A percentile compares a stretch with the other conserved stretches of the same genome.
These are phyloP conservation scores for Phytopythium boreale DNA, from an alignment of 352 stramenopile species.

Conservation along the genomic window DNA sequence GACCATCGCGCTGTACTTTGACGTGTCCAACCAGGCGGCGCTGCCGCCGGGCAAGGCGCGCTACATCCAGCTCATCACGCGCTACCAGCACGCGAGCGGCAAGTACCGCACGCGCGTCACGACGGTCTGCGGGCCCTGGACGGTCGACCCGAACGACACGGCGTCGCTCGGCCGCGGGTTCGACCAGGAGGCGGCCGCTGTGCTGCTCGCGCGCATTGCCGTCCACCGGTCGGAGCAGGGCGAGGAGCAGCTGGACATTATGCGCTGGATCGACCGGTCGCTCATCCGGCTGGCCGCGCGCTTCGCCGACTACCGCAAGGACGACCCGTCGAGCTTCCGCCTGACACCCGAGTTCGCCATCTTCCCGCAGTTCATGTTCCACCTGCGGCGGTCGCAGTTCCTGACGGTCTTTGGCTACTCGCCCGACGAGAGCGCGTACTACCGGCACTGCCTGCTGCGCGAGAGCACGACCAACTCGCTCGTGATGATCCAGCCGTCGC, in stretches of 20 bases:
- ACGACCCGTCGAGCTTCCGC: slow-evolving; percentile 96
- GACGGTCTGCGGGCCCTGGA: slow-evolving; percentile 96
- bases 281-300: slow-evolving; percentile 98
- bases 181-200: slow-evolving; percentile 98
- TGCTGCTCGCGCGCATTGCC: slow-evolving; percentile 93
- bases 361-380: slow-evolving; percentile 99
- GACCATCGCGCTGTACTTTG: slow-evolving; percentile 99
- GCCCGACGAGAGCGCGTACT: slow-evolving; percentile 98
- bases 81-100: slow-evolving; percentile 98
- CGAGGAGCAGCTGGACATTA: slow-evolving; percentile 87
- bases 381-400: slow-evolving; percentile 98
- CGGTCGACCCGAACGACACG: slow-evolving; percentile 90
- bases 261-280: slow-evolving; percentile 93
- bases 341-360: slow-evolving; percentile 97
- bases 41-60: slow-evolving; percentile 87
- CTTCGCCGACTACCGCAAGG: slow-evolving; percentile 98
- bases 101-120: slow-evolving; percentile 95
- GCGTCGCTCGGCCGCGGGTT: slow-evolving; percentile 93
- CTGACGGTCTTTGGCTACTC: slow-evolving; percentile 99
- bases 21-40: slow-evolving; percentile 90
- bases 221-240: slow-evolving; percentile 84
- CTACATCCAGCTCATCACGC: slow-evolving; percentile 98
- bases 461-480: slow-evolving; percentile 98
- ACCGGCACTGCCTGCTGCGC: slow-evolving; percentile 92
- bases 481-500: slow-evolving; percentile 99